Conservation (phyloP, 2,329 filamentous ascomycete genomes). For the Cryphonectria radicalis region DNA sequence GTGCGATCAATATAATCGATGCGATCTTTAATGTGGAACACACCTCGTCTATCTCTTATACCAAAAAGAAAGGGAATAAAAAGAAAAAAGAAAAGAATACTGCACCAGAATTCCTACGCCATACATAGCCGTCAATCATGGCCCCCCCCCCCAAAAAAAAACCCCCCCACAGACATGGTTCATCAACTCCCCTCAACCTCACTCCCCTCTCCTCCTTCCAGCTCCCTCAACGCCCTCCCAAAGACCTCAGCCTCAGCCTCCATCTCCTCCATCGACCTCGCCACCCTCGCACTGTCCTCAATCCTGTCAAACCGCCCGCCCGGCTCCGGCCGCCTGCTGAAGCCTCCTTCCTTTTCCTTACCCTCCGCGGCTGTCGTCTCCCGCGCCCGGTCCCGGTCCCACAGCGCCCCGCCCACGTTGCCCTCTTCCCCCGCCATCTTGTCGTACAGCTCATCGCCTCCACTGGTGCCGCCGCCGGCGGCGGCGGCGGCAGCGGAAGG, state of each 20-base stretch:
- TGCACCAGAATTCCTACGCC: too few species aligned
- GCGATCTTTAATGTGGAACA: not conserved
- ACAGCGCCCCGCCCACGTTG: slow-evolving; percentile 74
- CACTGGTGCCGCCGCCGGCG: slow-evolving; percentile 46
- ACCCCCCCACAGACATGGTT: too few species aligned
- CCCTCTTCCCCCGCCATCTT: slow-evolving; percentile 84
- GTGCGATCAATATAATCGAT: not conserved
- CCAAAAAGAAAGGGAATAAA: too few species aligned
- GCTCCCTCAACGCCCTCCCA: slow-evolving; percentile 52
- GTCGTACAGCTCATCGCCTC: slow-evolving; percentile 77
- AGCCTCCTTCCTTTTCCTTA: not conserved
- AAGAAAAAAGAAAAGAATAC: too few species aligned
- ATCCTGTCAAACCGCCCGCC: slow-evolving; percentile 67
- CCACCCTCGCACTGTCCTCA: slow-evolving; percentile 70
- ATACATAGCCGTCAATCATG: too few species aligned
- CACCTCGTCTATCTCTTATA: too few species aligned
- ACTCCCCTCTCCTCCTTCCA: slow-evolving; percentile 39
- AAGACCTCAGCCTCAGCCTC: slow-evolving; percentile 73
- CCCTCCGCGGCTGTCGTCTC: slow-evolving; percentile 32
- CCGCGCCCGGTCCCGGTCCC: slow-evolving; percentile 48
- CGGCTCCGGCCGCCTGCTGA: slow-evolving; percentile 45
- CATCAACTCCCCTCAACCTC: too few species aligned
- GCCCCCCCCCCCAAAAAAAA: too few species aligned
- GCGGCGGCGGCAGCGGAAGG: slow-evolving; percentile 60
- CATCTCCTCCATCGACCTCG: slow-evolving; percentile 78